Base-by-base conservation (phyloP, 208 protist genomes). In the Wallacemonas collosoma region DNA sequence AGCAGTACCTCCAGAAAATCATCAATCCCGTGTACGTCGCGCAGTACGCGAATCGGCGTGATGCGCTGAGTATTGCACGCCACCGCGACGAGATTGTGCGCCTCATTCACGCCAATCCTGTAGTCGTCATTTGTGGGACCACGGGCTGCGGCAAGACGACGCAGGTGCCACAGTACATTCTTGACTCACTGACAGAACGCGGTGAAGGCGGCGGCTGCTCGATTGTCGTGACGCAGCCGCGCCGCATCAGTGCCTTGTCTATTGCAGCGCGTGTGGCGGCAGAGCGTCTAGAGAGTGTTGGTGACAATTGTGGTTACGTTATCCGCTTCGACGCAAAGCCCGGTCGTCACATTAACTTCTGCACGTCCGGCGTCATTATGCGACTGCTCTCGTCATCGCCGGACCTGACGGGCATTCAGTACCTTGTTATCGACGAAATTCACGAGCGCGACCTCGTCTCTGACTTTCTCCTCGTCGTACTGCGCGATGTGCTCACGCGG, bases 361-460 rank as follows among this genome's bases (percentile, higher is more conserved):
- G 98, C 88, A 99, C 99, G 2, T 95, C 98, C 72, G 99, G 98
- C 80, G 96, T 99, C 75, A 73, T 99, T n/a, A 87, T 99, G 39
- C 94, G 98, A 56, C 81, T 99, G 75, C 86, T 98, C 61, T 85
- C 98, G 41, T 61, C 77, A 11, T 89, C 98, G 57, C 79, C 94
- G 9, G 43, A 76, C 12, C 75, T 99, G 44, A 63, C 68, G 14
- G 93, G 97, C 62, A 99, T 99, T 82, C 93, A 87, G 50, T 87
- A 98, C 60, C 83, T 99, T 70, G 99, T 99, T 71, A 93, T 99
- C 39, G 99, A 99, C 89, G 99, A 99, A 85, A 99, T 99, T 4
- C 99, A 99, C 82, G 99, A 99, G 82, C 85, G 99, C 15, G 99
- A 99, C 55, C 95, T 99, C 48, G 85, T 98, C 80, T 99, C 99